These are phyloP conservation scores for Candida boleticola DNA, from an alignment of 805 yeast genomes.

Conservation along the genomic window DNA sequence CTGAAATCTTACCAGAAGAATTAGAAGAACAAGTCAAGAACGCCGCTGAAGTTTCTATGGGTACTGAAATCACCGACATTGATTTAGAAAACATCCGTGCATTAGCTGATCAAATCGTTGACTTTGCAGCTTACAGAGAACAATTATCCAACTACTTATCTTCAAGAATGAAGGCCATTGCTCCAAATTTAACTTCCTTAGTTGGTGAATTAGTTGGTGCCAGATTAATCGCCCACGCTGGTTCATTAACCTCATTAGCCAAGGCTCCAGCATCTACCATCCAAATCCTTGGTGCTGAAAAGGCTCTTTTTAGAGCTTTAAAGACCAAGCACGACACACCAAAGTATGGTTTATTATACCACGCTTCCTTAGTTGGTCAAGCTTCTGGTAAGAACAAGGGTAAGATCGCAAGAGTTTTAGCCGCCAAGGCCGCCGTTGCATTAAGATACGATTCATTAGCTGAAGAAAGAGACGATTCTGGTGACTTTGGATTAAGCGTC, in stretches of 20 bases:
- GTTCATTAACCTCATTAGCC: conserved; percentile 89
- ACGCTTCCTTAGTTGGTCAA: conserved; percentile 96
- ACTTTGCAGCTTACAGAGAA: conserved; percentile 94
- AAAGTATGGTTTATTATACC: conserved; percentile 95
- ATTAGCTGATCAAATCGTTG: conserved; percentile 94
- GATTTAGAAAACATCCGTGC: conserved; percentile 87
- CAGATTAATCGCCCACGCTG: conserved; percentile 95
- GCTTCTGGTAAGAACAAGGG: conserved; percentile 98
- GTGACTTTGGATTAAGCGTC: conserved; percentile 87
- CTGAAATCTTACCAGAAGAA: conserved; percentile 47
- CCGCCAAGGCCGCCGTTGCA: conserved; percentile 97
- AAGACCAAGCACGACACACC: conserved; percentile 99
- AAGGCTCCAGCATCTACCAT: conserved; percentile 99
- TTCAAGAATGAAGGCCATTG: conserved; percentile 97
- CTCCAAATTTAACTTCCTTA: conserved; percentile 92
- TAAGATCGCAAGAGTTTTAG: conserved; percentile 96
- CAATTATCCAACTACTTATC: conserved; percentile 88
- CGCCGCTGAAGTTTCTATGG: conserved; percentile 99
- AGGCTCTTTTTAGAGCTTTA: conserved; percentile 96
- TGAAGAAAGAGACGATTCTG: conserved; percentile 95
- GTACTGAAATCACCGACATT: conserved; percentile 93
- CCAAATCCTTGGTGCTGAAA: conserved; percentile 98
- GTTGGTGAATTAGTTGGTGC: conserved; percentile 99
- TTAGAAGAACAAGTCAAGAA: conserved; percentile 66
- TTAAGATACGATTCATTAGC: conserved; percentile 95